Evolutionary conservation across 2,329 filamentous ascomycete genomes (phyloP), one percentile per base, ranked within the genome.

Genomic region (Fusarium paranaense): DNA sequence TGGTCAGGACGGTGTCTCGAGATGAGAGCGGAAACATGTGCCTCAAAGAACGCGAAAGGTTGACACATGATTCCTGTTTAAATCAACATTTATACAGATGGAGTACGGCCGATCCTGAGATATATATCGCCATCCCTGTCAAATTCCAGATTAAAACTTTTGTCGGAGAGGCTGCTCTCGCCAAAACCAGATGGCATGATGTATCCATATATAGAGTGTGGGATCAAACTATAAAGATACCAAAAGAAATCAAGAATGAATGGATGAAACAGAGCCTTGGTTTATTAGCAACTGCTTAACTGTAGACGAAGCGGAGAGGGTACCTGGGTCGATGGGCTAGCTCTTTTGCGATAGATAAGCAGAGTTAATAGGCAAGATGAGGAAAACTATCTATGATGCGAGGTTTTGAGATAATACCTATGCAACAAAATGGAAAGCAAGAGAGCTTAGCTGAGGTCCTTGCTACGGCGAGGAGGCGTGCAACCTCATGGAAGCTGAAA

Each of bases 11-110:
- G 22, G 7, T 16, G 14, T 9, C 6, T 9, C 10, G 42, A 10
- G 13, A 22, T 25, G 22, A 47, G 20, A 47, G 2, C 8, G 5
- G 1, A 8, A 47, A 25, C 25, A 0, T 2, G 14, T 8, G 2
- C 8, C 3, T 0, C 7, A 47, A 76, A 66, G 7, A 66, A 20
- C 5, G 32, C 5, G 2, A 42, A 73, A 4, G 16, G 14, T 5
- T 42, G 52, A 11, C 45, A 54, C 4, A 72, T 47, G 5, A 18
- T 30, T 10, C 30, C 32, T 20, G 68, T 70, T n/a, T 64, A 63
- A 5, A 69, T 42, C 2, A 25, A 37, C 54, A 74, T 70, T 18
- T n/a, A 10, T n/a, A 38, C 30, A 14, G 20, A 38, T 1, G 20
- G 14, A 2, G 13, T 9, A 5, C n/a, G 25, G 5, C 52, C 40